Base-by-base conservation (phyloP, 441 rosid genomes). In the Populus hybrid region DNA sequence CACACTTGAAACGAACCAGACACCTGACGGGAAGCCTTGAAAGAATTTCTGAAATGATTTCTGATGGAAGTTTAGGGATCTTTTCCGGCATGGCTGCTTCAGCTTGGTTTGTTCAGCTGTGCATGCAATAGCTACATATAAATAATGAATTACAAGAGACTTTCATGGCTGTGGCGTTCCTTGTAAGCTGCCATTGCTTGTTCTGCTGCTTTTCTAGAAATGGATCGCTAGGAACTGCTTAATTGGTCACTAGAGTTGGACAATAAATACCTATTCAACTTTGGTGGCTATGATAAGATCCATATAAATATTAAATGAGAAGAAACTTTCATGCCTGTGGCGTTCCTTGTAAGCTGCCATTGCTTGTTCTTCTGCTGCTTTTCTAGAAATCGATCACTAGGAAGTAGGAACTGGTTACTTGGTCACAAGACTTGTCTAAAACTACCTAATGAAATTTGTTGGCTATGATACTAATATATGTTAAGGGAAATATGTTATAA, bases 1-100 rank as follows among this genome's bases (percentile, higher is more conserved):
- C 75, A 21, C 64, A 64, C 71, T 70, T 77, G 42, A 77, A 77
- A 38, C 70, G 75, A 10, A 77, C 12, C 40, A 77, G 32, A 59
- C 68, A 53, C 79, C 61, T 76, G 61, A 76, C 50, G 1, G 79
- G 74, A 14, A 76, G 38, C 61, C 69, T 69, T 16, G 74, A 59
- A 36, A 76, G 46, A 34, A 77, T 77, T 63, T 77, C 65, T 11
- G 30, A 36, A 14, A 71, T 70, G 64, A 70, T 42, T 2, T 77
- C 70, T 18, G 63, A 12, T 6, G 64, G 75, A 26, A 76, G 30
- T 53, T 61, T 38, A 24, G 70, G 19, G 70, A 76, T 59, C 1
- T 7, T 36, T 36, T 16, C 0, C n/a, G 59, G n/a, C 59, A 50
- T 50, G 59, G 59, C 59, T 50, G 59, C 59, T 50, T 1, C 59